Evolutionary conservation across 2,329 filamentous ascomycete species (phyloP), one percentile per base, ranked within the genome.

Genomic region (Botrytis pseudocinerea): DNA sequence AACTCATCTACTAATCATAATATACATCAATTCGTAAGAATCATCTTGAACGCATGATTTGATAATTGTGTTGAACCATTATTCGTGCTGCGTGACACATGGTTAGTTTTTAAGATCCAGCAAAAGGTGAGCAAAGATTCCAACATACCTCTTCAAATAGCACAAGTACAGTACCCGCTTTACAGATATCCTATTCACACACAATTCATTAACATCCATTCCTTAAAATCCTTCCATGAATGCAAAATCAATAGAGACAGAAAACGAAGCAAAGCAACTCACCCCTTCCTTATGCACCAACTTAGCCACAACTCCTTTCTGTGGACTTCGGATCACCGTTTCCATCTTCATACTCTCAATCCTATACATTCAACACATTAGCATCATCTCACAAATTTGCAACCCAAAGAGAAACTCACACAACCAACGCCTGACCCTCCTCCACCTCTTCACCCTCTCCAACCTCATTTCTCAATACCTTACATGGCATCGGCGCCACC

Each of bases 401-500:
- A 38, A 18, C 7, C 32, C 8, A 35, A 74, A 83, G 83, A 8
- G 22, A 54, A 25, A 85, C 89, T 86, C 82, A 91, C 84, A 98
- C 94, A 20, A 98, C 93, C 73, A 99, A 84, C 10, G 94, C 90
- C 73, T 95, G 90, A 63, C 95, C 95, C 84, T 95, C 97, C 80
- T 90, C 90, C 25, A 99, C 96, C 64, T 83, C 83, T 76, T 97
- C 90, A 0, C 96, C 96, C 78, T 94, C 94, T 42, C 87, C 84
- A 0, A 98, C 94, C 82, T 97, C 93, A 65, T 98, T 96, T 76
- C 93, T 90, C 75, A 99, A 84, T 40, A 99, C 92, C 84, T 98
- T 98, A 84, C 96, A 98, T 2, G 96, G 96, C 96, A 99, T 99
- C 0, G 96, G 96, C 35, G 96, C 94, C 38, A 93, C 87, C 1